A percentile compares a stretch with the other conserved stretches of the same genome.
Evolutionary conservation across 1,284 basidiomycete genomes (phyloP).

Genomic region (Irpex sp.): DNA sequence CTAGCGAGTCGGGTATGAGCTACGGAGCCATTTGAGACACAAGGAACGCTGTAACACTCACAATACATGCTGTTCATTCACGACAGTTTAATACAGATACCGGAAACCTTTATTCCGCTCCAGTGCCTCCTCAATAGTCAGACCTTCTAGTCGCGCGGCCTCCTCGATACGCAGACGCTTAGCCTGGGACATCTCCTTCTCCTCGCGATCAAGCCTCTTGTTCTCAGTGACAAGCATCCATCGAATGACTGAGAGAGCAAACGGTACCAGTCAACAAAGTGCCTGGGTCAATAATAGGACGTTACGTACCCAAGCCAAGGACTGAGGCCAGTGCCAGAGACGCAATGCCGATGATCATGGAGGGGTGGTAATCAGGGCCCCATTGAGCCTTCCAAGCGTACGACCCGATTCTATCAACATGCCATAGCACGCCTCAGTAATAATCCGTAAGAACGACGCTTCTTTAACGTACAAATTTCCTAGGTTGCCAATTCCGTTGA

Average conservation of each 20-base stretch:
- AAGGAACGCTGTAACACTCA: too few species aligned
- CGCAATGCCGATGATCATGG: conserved; percentile 33
- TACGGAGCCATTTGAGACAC: too few species aligned
- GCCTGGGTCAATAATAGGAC: not conserved
- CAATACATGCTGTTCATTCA: too few species aligned
- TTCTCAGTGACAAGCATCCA: conserved; percentile 30
- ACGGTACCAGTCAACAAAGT: conserved; percentile 1
- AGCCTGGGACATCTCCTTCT: conserved; percentile 26
- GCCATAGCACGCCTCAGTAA: not conserved
- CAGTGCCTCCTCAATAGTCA: conserved; percentile 32
- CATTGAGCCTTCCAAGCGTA: conserved; percentile 34
- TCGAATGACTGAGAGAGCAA: conserved; percentile 26
- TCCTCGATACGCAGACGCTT: conserved; percentile 31
- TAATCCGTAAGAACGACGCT: not conserved
- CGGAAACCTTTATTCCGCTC: conserved; percentile 35
- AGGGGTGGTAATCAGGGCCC: conserved; percentile 33
- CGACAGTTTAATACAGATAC: conserved; percentile 29
- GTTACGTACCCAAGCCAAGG: conserved; percentile 24
- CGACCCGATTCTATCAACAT: conserved; percentile 27
- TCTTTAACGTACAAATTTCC: conserved; percentile 30
- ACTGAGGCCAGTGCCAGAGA: conserved; percentile 22
- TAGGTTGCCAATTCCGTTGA: conserved; percentile 36
- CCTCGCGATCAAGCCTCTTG: conserved; percentile 29
- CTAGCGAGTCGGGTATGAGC: too few species aligned
- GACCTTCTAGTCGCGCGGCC: conserved; percentile 31